Conservation (phyloP, 768 basidiomycete genomes). For the Collybiopsis luxurians region DNA sequence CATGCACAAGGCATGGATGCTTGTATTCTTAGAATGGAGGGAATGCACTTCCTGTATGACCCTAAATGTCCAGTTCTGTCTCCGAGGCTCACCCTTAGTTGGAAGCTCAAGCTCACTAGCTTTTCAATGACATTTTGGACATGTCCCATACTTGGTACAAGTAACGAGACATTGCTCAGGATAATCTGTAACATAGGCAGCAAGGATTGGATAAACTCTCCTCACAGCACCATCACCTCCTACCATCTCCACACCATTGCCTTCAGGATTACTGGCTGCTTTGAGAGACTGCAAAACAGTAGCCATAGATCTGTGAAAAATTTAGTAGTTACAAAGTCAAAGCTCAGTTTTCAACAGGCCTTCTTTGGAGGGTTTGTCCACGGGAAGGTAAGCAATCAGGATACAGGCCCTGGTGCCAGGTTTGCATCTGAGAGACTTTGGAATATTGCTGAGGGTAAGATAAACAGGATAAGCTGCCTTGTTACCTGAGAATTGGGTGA, state of each 20-base stretch:
- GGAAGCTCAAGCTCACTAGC: constrained; percentile 1
- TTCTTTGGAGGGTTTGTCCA: constrained; percentile 5
- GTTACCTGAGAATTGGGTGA: constrained; percentile 25
- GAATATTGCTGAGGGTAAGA: constrained; percentile 29
- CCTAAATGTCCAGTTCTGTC: too few species aligned
- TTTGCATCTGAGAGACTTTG: constrained; percentile 14
- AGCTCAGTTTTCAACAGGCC: too few species aligned
- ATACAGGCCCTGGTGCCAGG: background rate
- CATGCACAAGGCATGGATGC: background rate
- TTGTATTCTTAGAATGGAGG: too few species aligned
- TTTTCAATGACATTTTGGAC: constrained; percentile 6
- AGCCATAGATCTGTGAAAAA: background rate
- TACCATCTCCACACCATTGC: constrained; percentile 14
- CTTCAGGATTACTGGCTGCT: background rate
- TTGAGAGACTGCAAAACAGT: too few species aligned
- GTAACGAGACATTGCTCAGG: constrained; percentile 9
- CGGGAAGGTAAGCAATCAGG: constrained; percentile 13
- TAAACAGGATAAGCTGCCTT: constrained; percentile 32
- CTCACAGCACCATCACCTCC: constrained; percentile 8
- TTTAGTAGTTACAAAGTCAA: too few species aligned
- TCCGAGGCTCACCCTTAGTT: background rate
- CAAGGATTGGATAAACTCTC: constrained; percentile 2
- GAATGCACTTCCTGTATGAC: background rate
- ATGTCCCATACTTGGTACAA: constrained; percentile 1
- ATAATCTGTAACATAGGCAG: constrained; percentile 4